A percentile compares a stretch with the other conserved stretches of the same genome.
Conservation (phyloP, 2,329 filamentous ascomycete species). For the Exophiala sp. region DNA sequence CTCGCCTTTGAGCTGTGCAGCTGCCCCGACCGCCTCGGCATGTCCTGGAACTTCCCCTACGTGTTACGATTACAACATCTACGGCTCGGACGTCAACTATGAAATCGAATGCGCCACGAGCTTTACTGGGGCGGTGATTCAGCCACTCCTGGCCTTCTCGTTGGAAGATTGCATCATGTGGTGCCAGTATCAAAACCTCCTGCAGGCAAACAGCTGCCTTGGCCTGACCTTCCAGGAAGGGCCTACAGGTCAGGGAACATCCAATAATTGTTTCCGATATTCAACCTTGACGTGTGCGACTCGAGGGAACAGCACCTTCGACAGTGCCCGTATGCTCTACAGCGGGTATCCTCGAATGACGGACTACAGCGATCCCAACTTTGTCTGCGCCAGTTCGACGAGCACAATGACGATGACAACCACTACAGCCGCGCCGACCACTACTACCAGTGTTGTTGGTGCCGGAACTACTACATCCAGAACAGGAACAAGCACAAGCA, state of each 20-base stretch:
- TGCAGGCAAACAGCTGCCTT: slow-evolving; percentile 12
- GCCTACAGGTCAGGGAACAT: slow-evolving; percentile 5
- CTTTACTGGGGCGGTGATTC: slow-evolving; percentile 8
- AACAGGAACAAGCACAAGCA: not conserved
- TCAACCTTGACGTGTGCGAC: slow-evolving; percentile 12
- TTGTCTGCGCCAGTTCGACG: slow-evolving; percentile 2
- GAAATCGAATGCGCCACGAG: slow-evolving; percentile 20
- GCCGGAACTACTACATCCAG: not conserved
- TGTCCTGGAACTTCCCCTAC: slow-evolving; percentile 14
- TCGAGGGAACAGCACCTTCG: slow-evolving; percentile 12
- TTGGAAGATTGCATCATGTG: slow-evolving; percentile 19
- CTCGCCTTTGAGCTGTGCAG: slow-evolving; percentile 6
- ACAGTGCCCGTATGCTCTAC: slow-evolving; percentile 17
- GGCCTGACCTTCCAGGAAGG: slow-evolving; percentile 16
- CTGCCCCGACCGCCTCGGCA: slow-evolving; percentile 7
- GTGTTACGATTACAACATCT: slow-evolving; percentile 17
- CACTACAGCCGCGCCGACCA: not conserved
- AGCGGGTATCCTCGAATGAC: slow-evolving; percentile 17
- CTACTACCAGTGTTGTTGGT: too few relatives aligned
- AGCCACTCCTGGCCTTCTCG: slow-evolving; percentile 11
- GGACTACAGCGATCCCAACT: slow-evolving; percentile 16
- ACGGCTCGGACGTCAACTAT: slow-evolving; percentile 13
- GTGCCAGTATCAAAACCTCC: slow-evolving; percentile 17
- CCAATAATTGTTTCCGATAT: slow-evolving; percentile 20
- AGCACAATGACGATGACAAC: not conserved